Conservation (phyloP, 148 eudicot species). For the Silene uniflora region DNA sequence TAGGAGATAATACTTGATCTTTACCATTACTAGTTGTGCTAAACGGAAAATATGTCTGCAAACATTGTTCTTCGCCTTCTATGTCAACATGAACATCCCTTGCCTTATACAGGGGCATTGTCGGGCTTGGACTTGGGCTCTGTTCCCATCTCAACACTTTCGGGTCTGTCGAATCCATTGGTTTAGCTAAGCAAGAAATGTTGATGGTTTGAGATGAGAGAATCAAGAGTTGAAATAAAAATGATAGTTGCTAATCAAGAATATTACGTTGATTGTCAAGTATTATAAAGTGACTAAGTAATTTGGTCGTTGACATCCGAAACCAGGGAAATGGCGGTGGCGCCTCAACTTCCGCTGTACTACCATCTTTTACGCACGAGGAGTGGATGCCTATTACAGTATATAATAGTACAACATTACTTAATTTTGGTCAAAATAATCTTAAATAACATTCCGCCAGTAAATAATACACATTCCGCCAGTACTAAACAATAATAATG, state of each 20-base stretch:
- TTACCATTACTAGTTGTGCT: constrained; percentile 5
- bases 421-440: neutral
- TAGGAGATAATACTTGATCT: neutral
- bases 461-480: too few species aligned
- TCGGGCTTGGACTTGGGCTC: constrained; percentile 44
- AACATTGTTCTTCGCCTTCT: neutral
- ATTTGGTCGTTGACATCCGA: too few species aligned
- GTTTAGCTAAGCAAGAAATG: neutral
- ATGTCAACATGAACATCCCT: neutral
- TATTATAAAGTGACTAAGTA: too few species aligned
- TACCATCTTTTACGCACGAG: neutral
- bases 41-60: constrained; percentile 26
- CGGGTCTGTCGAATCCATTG: constrained; percentile 7
- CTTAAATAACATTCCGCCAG: too few species aligned
- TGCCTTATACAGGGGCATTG: constrained; percentile 15
- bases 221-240: too few species aligned
- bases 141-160: constrained; percentile 39
- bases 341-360: neutral
- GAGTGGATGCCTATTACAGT: neutral
- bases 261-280: too few species aligned
- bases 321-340: too few species aligned
- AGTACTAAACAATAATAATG: too few species aligned
- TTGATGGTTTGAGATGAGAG: neutral
- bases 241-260: neutral
- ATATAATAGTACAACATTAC: neutral